Percentiles rank a stretch among this genome's conserved stretches.
Evolutionary conservation across 345 rosid genomes (phyloP).

Genomic region (Linum tenue): DNA sequence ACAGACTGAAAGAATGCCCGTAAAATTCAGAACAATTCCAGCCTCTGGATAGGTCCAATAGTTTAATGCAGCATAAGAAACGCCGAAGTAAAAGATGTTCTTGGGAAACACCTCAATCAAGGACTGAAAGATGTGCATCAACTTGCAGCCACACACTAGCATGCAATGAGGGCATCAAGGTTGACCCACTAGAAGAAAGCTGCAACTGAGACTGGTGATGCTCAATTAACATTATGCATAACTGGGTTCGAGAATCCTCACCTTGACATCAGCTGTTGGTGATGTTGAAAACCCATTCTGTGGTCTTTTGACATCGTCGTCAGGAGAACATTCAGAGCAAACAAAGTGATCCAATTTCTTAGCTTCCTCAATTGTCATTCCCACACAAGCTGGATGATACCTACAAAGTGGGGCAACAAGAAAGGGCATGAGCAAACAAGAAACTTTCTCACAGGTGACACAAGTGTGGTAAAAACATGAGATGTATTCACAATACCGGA

Average conservation of each 20-base stretch:
- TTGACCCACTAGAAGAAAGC: background rate
- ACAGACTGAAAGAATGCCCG: no score
- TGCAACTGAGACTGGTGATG: conserved; percentile 2
- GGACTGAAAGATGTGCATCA: background rate
- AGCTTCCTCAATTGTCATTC: conserved; percentile 72
- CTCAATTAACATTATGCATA: conserved; percentile 8
- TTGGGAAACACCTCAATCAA: background rate
- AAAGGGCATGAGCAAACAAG: background rate
- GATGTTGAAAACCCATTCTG: conserved; percentile 57
- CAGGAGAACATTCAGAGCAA: conserved; percentile 64
- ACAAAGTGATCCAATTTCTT: conserved; percentile 66
- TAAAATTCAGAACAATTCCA: no score
- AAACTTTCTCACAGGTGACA: background rate
- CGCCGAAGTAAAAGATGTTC: no score
- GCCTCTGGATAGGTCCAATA: no score
- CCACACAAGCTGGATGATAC: conserved; percentile 89
- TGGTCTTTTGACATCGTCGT: conserved; percentile 46
- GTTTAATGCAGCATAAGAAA: no score
- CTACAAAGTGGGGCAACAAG: conserved; percentile 30
- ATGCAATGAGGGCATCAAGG: background rate
- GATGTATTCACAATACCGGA: background rate
- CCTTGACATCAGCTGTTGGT: conserved; percentile 43
- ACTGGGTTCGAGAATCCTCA: conserved; percentile 12
- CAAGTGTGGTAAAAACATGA: background rate
- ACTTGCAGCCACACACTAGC: background rate